phyloP scores from a whole-genome alignment of 2,329 filamentous ascomycete species.

The Didymella keratinophila region DNA sequence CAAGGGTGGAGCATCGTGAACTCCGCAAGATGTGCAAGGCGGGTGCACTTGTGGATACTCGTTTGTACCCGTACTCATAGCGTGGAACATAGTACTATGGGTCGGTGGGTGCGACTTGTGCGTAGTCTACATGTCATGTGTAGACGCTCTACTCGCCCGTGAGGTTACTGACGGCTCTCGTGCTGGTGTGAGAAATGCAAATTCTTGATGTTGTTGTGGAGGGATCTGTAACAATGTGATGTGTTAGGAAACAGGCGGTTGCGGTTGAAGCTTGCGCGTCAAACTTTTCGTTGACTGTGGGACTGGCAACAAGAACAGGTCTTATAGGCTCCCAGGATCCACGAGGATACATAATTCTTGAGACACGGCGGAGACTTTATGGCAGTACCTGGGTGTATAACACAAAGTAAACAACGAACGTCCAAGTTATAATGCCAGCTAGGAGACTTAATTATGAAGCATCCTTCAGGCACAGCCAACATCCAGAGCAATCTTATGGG shows the following conservation, averaged over 20 bases:
- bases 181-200: background rate
- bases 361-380: background rate
- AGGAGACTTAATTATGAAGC: background rate
- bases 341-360: background rate
- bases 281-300: background rate
- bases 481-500: conserved; percentile 2
- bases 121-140: conserved; percentile 9
- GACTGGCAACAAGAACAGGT: background rate
- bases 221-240: background rate
- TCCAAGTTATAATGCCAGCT: background rate
- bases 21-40: conserved; percentile 19
- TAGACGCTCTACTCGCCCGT: conserved; percentile 17
- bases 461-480: background rate
- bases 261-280: background rate
- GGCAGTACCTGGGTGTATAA: background rate
- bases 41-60: conserved; percentile 17
- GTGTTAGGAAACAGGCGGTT: background rate
- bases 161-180: conserved; percentile 3
- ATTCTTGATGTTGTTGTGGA: background rate
- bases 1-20: conserved; percentile 6
- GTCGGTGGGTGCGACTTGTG: conserved; percentile 9
- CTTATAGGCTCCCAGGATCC: background rate
- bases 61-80: conserved; percentile 17
- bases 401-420: background rate
- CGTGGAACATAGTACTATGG: conserved; percentile 16